Percentiles rank a stretch among this genome's conserved stretches.
Evolutionary conservation across 2,329 filamentous ascomycete genomes (phyloP).

Genomic region (Trichoderma atrobrunneum): DNA sequence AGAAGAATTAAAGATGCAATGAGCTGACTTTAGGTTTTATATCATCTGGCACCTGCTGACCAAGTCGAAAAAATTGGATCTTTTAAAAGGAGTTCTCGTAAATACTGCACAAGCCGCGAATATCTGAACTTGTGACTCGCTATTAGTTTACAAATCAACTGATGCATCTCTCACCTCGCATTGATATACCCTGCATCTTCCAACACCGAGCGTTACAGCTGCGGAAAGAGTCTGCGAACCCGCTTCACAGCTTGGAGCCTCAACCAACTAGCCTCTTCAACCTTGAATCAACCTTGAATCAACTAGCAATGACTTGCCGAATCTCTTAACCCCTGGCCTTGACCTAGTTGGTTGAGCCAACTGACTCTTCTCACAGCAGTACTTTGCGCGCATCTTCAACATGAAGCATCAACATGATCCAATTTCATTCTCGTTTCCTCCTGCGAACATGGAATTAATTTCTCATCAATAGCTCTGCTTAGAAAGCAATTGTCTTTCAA

Average conservation of each 20-base stretch:
- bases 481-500: not conserved
- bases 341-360: not conserved
- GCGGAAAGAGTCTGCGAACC: conserved; percentile 5
- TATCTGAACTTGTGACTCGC: not conserved
- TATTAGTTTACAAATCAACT: not conserved
- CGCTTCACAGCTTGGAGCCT: not conserved
- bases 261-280: not conserved
- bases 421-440: not conserved
- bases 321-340: not conserved
- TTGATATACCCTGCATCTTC: not conserved
- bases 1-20: not conserved
- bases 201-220: not conserved
- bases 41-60: not conserved
- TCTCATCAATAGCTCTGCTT: not conserved
- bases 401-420: not conserved
- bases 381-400: not conserved
- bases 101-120: not conserved
- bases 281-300: not conserved
- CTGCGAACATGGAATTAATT: not conserved
- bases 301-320: not conserved
- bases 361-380: not conserved
- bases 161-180: not conserved
- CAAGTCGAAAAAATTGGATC: not conserved
- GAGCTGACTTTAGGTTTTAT: not conserved
- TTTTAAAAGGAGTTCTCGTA: not conserved